These are phyloP conservation scores for Mucuna pruriens DNA, from an alignment of 306 rosid genomes.

Conservation along the genomic window DNA sequence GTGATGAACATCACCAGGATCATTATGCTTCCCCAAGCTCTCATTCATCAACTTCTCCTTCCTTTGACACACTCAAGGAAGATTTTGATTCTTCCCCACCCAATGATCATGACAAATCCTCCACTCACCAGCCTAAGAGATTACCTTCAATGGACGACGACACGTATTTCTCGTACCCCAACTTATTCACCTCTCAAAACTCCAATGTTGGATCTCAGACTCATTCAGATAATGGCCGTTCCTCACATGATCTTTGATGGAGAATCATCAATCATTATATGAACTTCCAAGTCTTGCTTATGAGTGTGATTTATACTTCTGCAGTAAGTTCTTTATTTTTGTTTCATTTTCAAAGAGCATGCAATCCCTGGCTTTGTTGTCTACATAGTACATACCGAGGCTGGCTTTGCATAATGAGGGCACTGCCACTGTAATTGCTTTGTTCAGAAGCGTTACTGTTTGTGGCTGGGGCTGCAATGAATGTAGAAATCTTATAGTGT, in stretches of 20 bases:
- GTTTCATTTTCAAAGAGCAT: slow-evolving; percentile 18
- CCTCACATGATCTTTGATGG: slow-evolving; percentile 48
- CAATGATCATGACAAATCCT: slow-evolving; percentile 38
- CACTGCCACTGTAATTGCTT: slow-evolving; percentile 24
- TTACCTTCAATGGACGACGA: slow-evolving; percentile 83
- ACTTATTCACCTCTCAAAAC: slow-evolving; percentile 70
- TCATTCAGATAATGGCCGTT: slow-evolving; percentile 56
- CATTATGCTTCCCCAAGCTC: slow-evolving; percentile 42
- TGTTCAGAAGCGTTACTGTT: slow-evolving; percentile 27
- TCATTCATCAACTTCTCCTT: slow-evolving; percentile 50
- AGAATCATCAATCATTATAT: not conserved
- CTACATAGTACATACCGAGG: not conserved
- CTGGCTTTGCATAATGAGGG: slow-evolving; percentile 25
- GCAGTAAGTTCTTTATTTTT: slow-evolving; percentile 18
- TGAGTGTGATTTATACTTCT: slow-evolving; percentile 30
- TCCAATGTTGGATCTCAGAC: slow-evolving; percentile 54
- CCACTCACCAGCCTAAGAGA: slow-evolving; percentile 66
- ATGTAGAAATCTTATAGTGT: slow-evolving; percentile 2
- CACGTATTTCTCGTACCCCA: slow-evolving; percentile 76
- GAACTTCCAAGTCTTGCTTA: slow-evolving; percentile 37
- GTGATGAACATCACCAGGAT: slow-evolving; percentile 46
- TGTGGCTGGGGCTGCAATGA: slow-evolving; percentile 14
- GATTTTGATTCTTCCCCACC: slow-evolving; percentile 52
- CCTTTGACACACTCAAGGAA: slow-evolving; percentile 49
- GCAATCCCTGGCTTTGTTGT: slow-evolving; percentile 20